Conservation (phyloP, 1,284 basidiomycete genomes). For the Ganoderma sinense region DNA sequence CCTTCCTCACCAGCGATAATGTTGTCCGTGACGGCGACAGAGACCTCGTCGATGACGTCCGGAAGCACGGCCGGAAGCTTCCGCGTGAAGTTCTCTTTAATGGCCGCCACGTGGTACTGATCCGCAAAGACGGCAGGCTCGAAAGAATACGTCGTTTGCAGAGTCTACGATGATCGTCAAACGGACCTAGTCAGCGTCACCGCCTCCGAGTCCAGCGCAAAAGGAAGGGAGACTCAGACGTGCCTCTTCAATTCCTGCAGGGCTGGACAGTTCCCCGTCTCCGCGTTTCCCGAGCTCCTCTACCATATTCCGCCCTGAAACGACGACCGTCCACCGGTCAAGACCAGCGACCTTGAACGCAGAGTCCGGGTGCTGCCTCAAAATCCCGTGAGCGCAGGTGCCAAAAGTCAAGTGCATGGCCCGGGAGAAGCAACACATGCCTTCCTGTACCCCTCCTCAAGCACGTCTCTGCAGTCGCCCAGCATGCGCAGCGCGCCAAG, state of each 20-base stretch:
- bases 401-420: not conserved
- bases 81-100: slow-evolving; percentile 34
- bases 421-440: not conserved
- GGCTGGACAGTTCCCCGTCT: not conserved
- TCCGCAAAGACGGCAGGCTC: slow-evolving; percentile 31
- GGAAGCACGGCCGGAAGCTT: slow-evolving; percentile 33
- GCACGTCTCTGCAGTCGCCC: not conserved
- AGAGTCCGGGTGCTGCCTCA: slow-evolving; percentile 40
- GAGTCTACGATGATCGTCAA: not conserved
- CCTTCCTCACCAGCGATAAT: slow-evolving; percentile 20
- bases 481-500: not conserved
- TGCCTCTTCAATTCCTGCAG: not conserved
- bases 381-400: not conserved
- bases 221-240: not conserved
- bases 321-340: slow-evolving; percentile 39
- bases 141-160: slow-evolving; percentile 30
- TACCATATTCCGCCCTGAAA: slow-evolving; percentile 23
- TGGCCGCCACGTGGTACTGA: slow-evolving; percentile 36
- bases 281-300: not conserved
- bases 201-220: not conserved
- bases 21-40: slow-evolving; percentile 26
- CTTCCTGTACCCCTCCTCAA: not conserved
- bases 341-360: slow-evolving; percentile 45
- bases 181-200: not conserved
- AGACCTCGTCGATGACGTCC: slow-evolving; percentile 37